Percentiles rank a stretch among this genome's conserved stretches.
These are phyloP conservation scores for Triangularia verruculosa DNA, from an alignment of 2,329 filamentous ascomycete species.

Conservation along the genomic window DNA sequence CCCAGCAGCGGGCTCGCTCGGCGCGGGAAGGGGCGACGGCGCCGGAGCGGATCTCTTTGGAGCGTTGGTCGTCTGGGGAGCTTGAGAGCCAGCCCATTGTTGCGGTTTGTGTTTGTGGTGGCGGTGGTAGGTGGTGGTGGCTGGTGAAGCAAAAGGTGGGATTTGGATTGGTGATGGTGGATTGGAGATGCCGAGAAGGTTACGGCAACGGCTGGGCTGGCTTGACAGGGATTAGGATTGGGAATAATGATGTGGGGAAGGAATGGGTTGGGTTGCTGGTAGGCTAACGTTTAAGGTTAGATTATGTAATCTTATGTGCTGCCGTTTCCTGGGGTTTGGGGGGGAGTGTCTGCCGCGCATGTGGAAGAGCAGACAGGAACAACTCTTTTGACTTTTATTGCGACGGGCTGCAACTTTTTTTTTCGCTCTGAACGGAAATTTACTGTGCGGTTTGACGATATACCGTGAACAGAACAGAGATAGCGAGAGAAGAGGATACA, in stretches of 20 bases:
- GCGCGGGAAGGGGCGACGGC: slow-evolving; percentile 77
- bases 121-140: not conserved
- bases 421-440: not conserved
- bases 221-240: slow-evolving; percentile 13
- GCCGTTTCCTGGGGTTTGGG: not conserved
- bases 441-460: too few species aligned
- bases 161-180: not conserved
- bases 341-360: not conserved
- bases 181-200: slow-evolving; percentile 2
- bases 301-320: slow-evolving; percentile 9
- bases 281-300: not conserved
- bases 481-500: not conserved
- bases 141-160: not conserved
- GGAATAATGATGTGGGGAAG: not conserved
- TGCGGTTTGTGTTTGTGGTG: not conserved
- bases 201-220: not conserved
- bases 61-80: slow-evolving; percentile 43
- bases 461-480: not conserved
- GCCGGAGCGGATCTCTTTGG: slow-evolving; percentile 54
- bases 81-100: slow-evolving; percentile 47
- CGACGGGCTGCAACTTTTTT: not conserved
- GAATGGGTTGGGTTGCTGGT: not conserved
- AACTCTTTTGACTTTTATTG: not conserved
- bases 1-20: slow-evolving; percentile 84
- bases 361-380: not conserved